Evolutionary conservation across 495 filamentous ascomycete species (phyloP).

Genomic region (Bacidia rubella): DNA sequence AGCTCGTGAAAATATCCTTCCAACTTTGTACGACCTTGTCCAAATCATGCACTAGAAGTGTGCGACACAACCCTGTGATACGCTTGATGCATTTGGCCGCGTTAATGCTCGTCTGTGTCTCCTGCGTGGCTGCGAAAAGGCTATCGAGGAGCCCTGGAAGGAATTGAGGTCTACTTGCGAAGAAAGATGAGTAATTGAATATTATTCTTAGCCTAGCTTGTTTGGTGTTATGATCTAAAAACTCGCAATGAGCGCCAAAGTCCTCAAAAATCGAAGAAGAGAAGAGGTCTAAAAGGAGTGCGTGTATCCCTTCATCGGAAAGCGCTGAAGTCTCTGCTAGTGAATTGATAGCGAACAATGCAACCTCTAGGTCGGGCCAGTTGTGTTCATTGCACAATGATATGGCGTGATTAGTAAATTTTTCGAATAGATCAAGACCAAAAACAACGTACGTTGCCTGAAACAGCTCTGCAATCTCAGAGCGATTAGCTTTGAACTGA

Average conservation of each 20-base stretch:
- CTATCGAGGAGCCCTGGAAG: conserved; percentile 69
- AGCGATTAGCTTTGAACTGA: conserved; percentile 64
- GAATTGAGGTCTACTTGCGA: conserved; percentile 54
- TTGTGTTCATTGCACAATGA: conserved; percentile 41
- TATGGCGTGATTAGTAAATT: conserved; percentile 52
- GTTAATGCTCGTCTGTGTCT: conserved; percentile 47
- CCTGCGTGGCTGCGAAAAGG: conserved; percentile 61
- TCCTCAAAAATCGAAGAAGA: conserved; percentile 47
- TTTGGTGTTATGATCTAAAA: neutral
- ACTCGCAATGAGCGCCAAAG: conserved; percentile 31
- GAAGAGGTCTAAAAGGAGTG: conserved; percentile 57
- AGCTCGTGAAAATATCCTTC: conserved; percentile 44
- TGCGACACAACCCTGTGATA: conserved; percentile 70
- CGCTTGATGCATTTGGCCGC: conserved; percentile 72
- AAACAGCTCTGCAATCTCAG: conserved; percentile 70
- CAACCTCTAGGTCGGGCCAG: conserved; percentile 72
- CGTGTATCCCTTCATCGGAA: conserved; percentile 51
- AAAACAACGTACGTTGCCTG: conserved; percentile 61
- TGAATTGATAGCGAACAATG: conserved; percentile 62
- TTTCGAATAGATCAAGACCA: conserved; percentile 51
- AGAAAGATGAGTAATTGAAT: conserved; percentile 68
- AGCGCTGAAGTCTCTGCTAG: conserved; percentile 56
- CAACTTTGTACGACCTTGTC: conserved; percentile 68
- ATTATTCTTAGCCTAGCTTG: conserved; percentile 45
- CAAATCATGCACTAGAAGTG: conserved; percentile 54